Conservation (phyloP, 257 asterid genomes). For the Euphrasia confusa region DNA sequence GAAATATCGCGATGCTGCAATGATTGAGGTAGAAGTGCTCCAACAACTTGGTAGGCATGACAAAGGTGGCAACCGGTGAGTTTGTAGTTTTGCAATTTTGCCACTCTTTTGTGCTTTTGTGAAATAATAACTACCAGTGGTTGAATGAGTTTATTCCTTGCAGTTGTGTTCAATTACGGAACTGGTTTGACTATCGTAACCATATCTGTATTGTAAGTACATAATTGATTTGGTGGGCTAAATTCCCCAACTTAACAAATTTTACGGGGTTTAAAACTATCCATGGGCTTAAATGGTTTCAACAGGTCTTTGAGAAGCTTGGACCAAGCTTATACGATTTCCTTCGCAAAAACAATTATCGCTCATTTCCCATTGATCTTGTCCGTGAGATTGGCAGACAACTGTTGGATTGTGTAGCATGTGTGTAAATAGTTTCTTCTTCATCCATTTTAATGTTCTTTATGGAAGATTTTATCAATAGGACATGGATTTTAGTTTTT, state of each 20-base stretch:
- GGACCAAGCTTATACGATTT: conserved; percentile 99
- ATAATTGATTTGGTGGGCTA: conserved; percentile 29
- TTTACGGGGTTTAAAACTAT: conserved; percentile 25
- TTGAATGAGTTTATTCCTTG: conserved; percentile 91
- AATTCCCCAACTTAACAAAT: conserved; percentile 1
- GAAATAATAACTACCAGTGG: conserved; percentile 41
- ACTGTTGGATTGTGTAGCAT: conserved; percentile 98
- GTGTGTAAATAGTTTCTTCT: conserved; percentile 83
- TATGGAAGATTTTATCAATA: conserved; percentile 8
- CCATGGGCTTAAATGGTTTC: conserved; percentile 69
- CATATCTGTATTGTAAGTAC: conserved; percentile 98
- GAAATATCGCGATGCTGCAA: conserved; percentile 87
- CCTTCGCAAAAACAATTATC: conserved; percentile 97
- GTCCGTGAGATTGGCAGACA: conserved; percentile 99
- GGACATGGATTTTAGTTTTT: conserved; percentile 14
- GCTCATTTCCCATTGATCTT: conserved; percentile 96
- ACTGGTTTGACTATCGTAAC: conserved; percentile 99
- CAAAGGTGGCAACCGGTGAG: conserved; percentile 82
- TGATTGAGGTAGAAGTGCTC: conserved; percentile 82
- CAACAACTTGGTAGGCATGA: conserved; percentile 90
- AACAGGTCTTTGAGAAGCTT: conserved; percentile 99
- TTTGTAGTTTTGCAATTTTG: conserved; percentile 17
- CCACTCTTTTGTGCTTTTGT: conserved; percentile 20
- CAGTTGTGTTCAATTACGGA: conserved; percentile 99
- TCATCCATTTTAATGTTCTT: conserved; percentile 14